Conservation (phyloP, 2,329 filamentous ascomycete genomes). For the Nigrospora sphaerica region DNA sequence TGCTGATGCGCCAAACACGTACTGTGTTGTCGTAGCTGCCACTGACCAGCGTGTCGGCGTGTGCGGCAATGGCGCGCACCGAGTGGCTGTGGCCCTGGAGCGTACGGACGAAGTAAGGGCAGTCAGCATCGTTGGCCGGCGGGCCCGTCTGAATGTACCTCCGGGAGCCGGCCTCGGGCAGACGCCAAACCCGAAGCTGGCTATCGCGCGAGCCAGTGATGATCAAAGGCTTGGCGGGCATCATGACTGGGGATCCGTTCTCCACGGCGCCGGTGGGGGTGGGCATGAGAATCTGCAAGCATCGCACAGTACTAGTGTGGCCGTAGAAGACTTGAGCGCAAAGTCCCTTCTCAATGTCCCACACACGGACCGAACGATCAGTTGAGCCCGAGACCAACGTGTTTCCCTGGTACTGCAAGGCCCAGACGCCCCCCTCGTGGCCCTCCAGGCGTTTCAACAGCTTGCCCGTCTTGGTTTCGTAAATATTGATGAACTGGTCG, state of each 20-base stretch:
- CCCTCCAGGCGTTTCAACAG: slow-evolving; percentile 78
- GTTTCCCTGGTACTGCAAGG: slow-evolving; percentile 91
- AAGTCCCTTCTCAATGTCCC: slow-evolving; percentile 90
- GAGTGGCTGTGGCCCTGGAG: slow-evolving; percentile 85
- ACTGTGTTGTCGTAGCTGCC: slow-evolving; percentile 96
- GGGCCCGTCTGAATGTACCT: slow-evolving; percentile 74
- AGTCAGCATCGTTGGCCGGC: slow-evolving; percentile 68
- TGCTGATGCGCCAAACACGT: slow-evolving; percentile 95
- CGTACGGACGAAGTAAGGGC: slow-evolving; percentile 88
- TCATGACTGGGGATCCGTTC: slow-evolving; percentile 72
- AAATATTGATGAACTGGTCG: slow-evolving; percentile 95
- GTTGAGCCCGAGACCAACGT: slow-evolving; percentile 93
- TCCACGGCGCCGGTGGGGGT: slow-evolving; percentile 64
- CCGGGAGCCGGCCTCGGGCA: slow-evolving; percentile 73
- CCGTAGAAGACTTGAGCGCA: slow-evolving; percentile 96
- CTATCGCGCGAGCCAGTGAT: slow-evolving; percentile 97
- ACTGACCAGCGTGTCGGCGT: slow-evolving; percentile 92
- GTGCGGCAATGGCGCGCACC: slow-evolving; percentile 89
- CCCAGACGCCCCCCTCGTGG: slow-evolving; percentile 97
- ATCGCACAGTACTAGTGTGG: slow-evolving; percentile 94
- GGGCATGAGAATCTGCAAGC: slow-evolving; percentile 88
- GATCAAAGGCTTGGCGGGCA: slow-evolving; percentile 90
- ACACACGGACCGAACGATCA: slow-evolving; percentile 95
- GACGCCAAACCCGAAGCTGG: slow-evolving; percentile 86
- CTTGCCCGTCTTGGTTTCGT: slow-evolving; percentile 91